Conservation (phyloP, 1,139 yeast genomes). For the Diutina ranongensis region DNA sequence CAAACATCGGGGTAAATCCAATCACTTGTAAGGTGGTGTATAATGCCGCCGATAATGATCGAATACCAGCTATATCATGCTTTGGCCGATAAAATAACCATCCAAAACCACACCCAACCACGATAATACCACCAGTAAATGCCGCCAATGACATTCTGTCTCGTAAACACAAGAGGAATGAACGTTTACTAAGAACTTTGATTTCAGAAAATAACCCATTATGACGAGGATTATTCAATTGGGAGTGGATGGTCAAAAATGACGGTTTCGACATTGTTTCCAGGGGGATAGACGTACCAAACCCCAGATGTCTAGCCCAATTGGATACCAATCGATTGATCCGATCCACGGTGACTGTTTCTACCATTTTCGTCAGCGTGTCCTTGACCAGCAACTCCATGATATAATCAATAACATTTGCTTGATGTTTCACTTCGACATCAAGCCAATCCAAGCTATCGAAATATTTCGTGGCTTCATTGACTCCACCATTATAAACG, state of each 20-base stretch:
- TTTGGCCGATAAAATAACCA: slow-evolving; percentile 69
- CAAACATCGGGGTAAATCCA: slow-evolving; percentile 56
- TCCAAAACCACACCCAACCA: slow-evolving; percentile 55
- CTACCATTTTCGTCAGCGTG: slow-evolving; percentile 31
- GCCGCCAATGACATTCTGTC: slow-evolving; percentile 49
- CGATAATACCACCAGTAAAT: slow-evolving; percentile 39
- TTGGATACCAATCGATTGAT: slow-evolving; percentile 31
- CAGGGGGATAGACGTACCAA: not conserved
- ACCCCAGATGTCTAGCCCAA: slow-evolving; percentile 30
- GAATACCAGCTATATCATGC: slow-evolving; percentile 50
- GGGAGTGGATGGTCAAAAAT: not conserved
- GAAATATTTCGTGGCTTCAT: slow-evolving; percentile 40
- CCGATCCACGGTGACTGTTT: slow-evolving; percentile 29
- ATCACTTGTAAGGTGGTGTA: slow-evolving; percentile 58
- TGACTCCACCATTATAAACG: slow-evolving; percentile 46
- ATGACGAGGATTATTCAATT: not conserved
- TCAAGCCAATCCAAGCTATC: slow-evolving; percentile 8
- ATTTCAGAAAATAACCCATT: slow-evolving; percentile 38
- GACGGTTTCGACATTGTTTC: not conserved
- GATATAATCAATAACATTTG: slow-evolving; percentile 18
- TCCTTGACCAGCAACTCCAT: slow-evolving; percentile 68
- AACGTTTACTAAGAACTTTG: slow-evolving; percentile 41
- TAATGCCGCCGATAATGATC: slow-evolving; percentile 52
- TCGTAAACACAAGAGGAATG: slow-evolving; percentile 41
- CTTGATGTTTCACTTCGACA: not conserved